Base-by-base conservation (phyloP, 352 stramenopile genomes). In the Globisporangium iwayamae region DNA sequence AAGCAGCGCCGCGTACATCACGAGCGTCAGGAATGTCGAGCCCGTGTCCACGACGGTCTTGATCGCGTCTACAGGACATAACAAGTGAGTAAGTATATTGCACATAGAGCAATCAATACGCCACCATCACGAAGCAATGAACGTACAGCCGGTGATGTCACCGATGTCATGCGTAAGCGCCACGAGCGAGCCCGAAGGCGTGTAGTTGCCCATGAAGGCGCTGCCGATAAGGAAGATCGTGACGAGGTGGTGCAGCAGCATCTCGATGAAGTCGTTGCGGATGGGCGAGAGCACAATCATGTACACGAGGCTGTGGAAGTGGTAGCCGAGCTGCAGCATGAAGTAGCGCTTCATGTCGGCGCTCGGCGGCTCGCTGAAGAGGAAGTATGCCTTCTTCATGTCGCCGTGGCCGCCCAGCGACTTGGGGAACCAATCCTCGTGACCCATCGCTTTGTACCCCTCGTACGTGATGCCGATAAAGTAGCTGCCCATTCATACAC, bases 11-110 rank as follows among this genome's bases (percentile, higher is more conserved):
- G 74, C 11, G 59, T 80, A 80, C 64, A 77, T 69, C n/a, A 71
- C 51, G 50, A 80, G 38, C 18, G 69, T 66, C 11, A 80, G 58
- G 48, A 53, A 56, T n/a, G 73, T 80, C 52, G 68, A 71, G 34
- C 70, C 70, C 2, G 70, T 77, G 67, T 90, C 81, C 53, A 90
- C 81, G 54, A 87, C 70, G 46, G 74, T 74, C 74, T 90, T 90
- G 68, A 90, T 89, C 7, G 64, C 77, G 53, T 90, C 81, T 89
- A 56, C 25, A 18, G 39, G n/a, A 39, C 57, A 68, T 53, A 32
- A 45, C 16, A 43, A 43, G 11, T 11, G 38, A 43, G 9, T 11
- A 43, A 9, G 8, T 11, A 11, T 18, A n/a, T n/a, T n/a, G n/a
- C n/a, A n/a, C n/a, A n/a, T n/a, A n/a, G n/a, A 25, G 0, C 25